Base-by-base conservation (phyloP, 768 basidiomycete species). In the Panellus pusillus region DNA sequence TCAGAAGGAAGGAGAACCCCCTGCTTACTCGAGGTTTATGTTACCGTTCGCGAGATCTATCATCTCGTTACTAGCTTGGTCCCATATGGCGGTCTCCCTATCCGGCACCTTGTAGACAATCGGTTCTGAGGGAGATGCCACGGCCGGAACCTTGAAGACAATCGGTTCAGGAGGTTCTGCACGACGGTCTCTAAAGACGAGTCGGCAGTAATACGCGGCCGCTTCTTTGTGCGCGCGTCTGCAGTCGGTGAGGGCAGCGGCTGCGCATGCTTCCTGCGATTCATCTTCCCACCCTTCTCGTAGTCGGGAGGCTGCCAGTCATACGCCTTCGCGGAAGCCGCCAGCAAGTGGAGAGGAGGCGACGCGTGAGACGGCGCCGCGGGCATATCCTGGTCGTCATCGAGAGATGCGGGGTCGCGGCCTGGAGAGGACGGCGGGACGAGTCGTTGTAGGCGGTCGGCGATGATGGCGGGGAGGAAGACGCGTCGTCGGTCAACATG, bases 351-450 rank as follows among this genome's bases (percentile, higher is more conserved):
- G 54, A 61, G 66, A 70, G 47, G 56, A 70, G 61, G 68, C 65
- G 41, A 71, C 43, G 14, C 56, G 52, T 17, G 50, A 28, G 59
- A 55, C 37, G 57, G 44, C 39, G 20, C 44, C 24, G 40, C 48
- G 20, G 24, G 24, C 6, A 24, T 24, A 24, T 24, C 24, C 24
- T 24, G 13, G 24, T 31, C 31, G 12, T 37, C 54, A 4, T 54
- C 47, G 15, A 47, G 43, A 32, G 66, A 61, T 18, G 74, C 70
- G 3, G 73, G 65, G 2, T 69, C 74, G 0, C 68, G 61, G 7
- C 57, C 47, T 6, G 82, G 81, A 24, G 82, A 82, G 0, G 80
- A 79, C 9, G 78, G 72, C 0, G 83, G 79, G 82, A 83, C 9
- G 76, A 76, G 46, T 72, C 72, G 7, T 61, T 56, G 40, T 64